Percentiles rank a stretch among this genome's conserved stretches.
These are phyloP conservation scores for Amaranthus palmeri DNA, from an alignment of 148 eudicot genomes.

Conservation along the genomic window DNA sequence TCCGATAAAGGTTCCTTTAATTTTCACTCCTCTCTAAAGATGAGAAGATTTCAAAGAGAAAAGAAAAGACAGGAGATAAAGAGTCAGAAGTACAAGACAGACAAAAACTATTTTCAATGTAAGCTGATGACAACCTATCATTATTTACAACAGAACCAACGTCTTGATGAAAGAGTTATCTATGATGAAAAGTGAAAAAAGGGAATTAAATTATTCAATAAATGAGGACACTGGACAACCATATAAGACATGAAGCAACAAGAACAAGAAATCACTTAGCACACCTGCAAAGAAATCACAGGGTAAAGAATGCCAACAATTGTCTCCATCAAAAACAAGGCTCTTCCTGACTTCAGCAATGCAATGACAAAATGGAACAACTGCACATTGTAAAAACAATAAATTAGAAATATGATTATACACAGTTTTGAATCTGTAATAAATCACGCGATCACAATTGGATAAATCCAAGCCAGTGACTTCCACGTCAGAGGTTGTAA, in stretches of 20 bases:
- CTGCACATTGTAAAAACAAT: constrained; percentile 38
- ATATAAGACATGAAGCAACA: neutral
- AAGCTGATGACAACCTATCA: neutral
- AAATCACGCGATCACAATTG: neutral
- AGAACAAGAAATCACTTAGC: constrained; percentile 3
- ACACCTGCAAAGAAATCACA: constrained; percentile 88
- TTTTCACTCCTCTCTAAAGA: neutral
- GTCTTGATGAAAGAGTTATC: neutral
- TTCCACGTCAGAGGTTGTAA: constrained; percentile 4
- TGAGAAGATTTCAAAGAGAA: neutral
- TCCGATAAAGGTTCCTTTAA: neutral
- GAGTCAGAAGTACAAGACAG: neutral
- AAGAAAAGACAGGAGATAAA: neutral
- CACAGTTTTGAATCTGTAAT: constrained; percentile 11
- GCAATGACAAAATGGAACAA: constrained; percentile 83
- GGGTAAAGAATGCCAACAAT: constrained; percentile 81
- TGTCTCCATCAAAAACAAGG: constrained; percentile 65
- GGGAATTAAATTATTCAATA: neutral
- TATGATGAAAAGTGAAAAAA: neutral
- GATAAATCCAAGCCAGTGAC: neutral
- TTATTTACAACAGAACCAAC: neutral
- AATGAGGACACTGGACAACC: neutral
- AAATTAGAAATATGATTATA: constrained; percentile 8
- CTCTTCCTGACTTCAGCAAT: constrained; percentile 91
- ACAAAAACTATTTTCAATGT: neutral